phyloP scores from a whole-genome alignment of 805 yeast species.

The Spathaspora sp. region DNA sequence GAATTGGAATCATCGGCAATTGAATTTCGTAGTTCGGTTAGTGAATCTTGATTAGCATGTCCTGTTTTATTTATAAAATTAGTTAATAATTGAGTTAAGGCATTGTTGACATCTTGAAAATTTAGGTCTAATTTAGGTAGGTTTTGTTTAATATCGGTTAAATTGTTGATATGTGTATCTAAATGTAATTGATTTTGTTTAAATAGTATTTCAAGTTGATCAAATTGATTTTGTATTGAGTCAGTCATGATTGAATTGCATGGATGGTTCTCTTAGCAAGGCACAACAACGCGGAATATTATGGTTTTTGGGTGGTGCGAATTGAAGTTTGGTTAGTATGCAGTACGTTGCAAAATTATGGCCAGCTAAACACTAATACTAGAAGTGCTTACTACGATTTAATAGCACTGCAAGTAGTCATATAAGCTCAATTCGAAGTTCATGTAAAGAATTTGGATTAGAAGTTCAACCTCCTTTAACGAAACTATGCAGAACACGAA shows the following conservation, averaged over 20 bases:
- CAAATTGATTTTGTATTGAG: slow-evolving; percentile 6
- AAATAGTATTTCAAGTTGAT: slow-evolving; percentile 10
- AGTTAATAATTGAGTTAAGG: neutral
- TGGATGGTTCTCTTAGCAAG: too few species aligned
- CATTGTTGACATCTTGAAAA: neutral
- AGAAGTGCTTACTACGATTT: neutral
- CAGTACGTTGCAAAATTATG: too few species aligned
- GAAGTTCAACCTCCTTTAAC: too few species aligned
- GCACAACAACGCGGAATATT: too few species aligned
- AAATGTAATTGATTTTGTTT: slow-evolving; percentile 8
- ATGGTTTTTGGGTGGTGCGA: neutral
- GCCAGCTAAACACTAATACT: too few species aligned
- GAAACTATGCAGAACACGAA: too few species aligned
- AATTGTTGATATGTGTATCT: slow-evolving; percentile 6
- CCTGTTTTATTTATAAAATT: neutral
- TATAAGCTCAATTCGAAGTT: too few species aligned
- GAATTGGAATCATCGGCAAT: neutral
- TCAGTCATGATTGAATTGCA: neutral
- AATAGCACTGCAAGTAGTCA: too few species aligned
- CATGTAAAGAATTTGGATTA: too few species aligned
- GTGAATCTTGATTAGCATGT: neutral
- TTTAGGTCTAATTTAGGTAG: neutral
- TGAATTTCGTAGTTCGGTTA: neutral
- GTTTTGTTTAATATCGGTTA: slow-evolving; percentile 1
- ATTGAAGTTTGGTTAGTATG: too few species aligned